phyloP scores from a whole-genome alignment of 2,329 filamentous ascomycete genomes.

The Colletotrichum sp. region DNA sequence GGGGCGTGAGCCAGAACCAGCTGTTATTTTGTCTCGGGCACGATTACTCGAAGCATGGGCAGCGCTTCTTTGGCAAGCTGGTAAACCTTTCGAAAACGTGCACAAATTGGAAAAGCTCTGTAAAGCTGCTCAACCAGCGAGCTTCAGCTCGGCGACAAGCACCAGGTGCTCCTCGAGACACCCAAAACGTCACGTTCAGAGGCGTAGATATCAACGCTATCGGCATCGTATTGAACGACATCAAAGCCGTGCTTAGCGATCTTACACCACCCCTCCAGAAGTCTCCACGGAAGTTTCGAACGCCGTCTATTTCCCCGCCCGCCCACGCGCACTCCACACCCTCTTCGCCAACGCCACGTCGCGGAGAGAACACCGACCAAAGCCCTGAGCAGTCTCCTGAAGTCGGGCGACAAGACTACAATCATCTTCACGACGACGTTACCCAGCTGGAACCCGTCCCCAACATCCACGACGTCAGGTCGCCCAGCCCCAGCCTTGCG shows the following conservation, averaged over 20 bases:
- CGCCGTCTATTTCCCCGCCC: no score
- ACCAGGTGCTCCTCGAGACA: neutral
- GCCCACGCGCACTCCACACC: no score
- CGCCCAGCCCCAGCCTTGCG: no score
- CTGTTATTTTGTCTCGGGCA: neutral
- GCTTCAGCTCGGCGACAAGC: neutral
- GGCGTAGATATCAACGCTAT: neutral
- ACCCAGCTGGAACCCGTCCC: no score
- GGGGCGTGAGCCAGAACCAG: neutral
- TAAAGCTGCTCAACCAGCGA: neutral
- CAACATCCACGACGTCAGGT: no score
- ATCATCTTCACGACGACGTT: no score
- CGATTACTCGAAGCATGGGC: neutral
- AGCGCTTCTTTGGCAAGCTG: neutral
- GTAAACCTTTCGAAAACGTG: neutral
- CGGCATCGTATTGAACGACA: neutral
- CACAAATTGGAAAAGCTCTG: neutral
- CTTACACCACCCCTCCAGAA: neutral
- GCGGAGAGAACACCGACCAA: no score
- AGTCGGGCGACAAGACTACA: no score
- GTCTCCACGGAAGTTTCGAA: no score
- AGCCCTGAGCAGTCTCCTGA: no score
- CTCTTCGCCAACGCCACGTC: no score
- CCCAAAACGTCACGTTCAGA: neutral
- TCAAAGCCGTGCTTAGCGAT: neutral